phyloP scores from a whole-genome alignment of 495 filamentous ascomycete genomes.

The Pyrenopolyporus hunteri region DNA sequence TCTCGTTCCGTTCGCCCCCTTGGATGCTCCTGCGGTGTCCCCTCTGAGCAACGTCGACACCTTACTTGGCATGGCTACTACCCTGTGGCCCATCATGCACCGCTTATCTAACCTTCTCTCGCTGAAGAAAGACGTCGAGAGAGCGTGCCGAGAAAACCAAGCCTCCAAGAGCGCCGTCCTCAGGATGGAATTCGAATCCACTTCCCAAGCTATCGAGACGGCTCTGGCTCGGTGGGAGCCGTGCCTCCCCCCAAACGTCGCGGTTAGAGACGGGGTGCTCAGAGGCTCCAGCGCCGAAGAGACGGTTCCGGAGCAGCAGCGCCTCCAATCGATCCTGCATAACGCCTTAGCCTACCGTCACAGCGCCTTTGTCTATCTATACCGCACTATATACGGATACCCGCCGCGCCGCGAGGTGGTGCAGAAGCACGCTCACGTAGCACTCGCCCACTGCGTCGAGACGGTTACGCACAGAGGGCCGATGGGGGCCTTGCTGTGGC shows the following conservation, averaged over 20 bases:
- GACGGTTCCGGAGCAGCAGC: constrained; percentile 40
- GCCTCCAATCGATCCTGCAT: constrained; percentile 58
- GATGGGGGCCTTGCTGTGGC: constrained; percentile 66
- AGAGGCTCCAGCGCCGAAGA: constrained; percentile 7
- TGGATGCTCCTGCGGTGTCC: constrained; percentile 51
- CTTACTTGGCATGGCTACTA: constrained; percentile 65
- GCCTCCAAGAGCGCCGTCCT: constrained; percentile 58
- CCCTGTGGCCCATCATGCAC: constrained; percentile 68
- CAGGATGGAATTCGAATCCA: constrained; percentile 60
- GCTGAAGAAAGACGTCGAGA: constrained; percentile 57
- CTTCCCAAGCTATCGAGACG: constrained; percentile 60
- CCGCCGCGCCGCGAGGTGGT: constrained; percentile 53
- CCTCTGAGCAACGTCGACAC: constrained; percentile 60
- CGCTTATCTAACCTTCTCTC: constrained; percentile 61
- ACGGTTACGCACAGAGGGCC: constrained; percentile 60
- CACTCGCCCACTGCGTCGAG: constrained; percentile 58
- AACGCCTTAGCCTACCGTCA: constrained; percentile 69
- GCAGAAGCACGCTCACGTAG: constrained; percentile 56
- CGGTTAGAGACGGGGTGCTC: constrained; percentile 15
- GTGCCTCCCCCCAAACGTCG: constrained; percentile 41
- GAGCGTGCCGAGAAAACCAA: constrained; percentile 42
- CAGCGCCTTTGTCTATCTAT: constrained; percentile 65
- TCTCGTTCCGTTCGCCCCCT: constrained; percentile 53
- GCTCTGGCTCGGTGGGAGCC: constrained; percentile 63
- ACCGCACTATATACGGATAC: constrained; percentile 58